Conservation (phyloP, 2,329 filamentous ascomycete species). For the Ceratocystis eucalypticola region DNA sequence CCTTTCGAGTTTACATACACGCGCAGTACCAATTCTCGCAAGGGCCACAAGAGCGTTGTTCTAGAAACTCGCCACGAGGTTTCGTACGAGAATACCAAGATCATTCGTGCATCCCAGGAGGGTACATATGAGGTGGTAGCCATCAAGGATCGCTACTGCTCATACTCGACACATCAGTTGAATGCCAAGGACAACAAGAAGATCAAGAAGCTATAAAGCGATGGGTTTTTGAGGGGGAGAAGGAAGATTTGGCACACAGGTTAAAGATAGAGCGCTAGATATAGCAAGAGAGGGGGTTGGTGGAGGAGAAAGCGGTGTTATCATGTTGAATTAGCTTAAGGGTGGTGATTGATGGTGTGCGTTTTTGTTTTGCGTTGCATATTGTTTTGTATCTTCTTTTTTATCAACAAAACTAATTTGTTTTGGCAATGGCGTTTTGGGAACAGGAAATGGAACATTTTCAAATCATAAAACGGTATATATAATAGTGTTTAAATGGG, state of each 20-base stretch:
- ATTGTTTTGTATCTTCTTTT: slow-evolving; percentile 13
- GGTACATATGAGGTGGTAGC: slow-evolving; percentile 95
- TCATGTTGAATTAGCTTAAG: background rate
- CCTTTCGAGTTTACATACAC: slow-evolving; percentile 98
- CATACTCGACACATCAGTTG: slow-evolving; percentile 61
- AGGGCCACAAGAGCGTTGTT: slow-evolving; percentile 63
- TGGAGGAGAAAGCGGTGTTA: background rate
- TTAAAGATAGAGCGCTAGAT: background rate
- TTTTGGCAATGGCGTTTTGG: slow-evolving; percentile 19
- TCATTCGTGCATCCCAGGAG: slow-evolving; percentile 75
- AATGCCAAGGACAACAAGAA: slow-evolving; percentile 35
- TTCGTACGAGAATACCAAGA: slow-evolving; percentile 68
- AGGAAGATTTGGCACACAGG: background rate
- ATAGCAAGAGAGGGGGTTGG: background rate
- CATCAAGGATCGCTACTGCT: slow-evolving; percentile 87
- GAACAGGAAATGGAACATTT: slow-evolving; percentile 16
- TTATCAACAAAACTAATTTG: slow-evolving; percentile 12
- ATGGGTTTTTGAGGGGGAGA: background rate
- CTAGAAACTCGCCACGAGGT: slow-evolving; percentile 84
- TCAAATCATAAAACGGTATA: slow-evolving; percentile 15
- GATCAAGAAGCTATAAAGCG: slow-evolving; percentile 18
- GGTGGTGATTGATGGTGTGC: background rate
- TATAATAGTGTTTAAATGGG: background rate
- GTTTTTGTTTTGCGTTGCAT: slow-evolving; percentile 9
- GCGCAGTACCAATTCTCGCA: slow-evolving; percentile 70